Evolutionary conservation across 139 green algal genomes (phyloP), one percentile per base, ranked within the genome.

Genomic region (Nannochloris sp.): DNA sequence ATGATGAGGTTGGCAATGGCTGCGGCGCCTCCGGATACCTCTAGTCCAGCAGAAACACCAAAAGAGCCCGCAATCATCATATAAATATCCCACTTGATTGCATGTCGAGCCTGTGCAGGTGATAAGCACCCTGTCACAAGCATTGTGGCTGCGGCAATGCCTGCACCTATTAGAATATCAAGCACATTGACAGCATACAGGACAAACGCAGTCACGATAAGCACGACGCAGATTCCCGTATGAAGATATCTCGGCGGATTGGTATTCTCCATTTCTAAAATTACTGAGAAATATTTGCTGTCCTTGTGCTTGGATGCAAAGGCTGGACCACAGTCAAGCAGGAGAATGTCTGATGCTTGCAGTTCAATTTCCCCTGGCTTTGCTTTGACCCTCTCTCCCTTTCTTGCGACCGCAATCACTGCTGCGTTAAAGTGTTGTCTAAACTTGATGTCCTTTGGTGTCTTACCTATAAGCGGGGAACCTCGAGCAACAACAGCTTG

Each of bases 331-430:
- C 76, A 70, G 53, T 88, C 78, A 6, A 88, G 61, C 34, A 89
- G 64, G 24, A 89, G 65, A 34, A 83, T 75, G 68, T 86, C 82
- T 14, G 71, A 75, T 1, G 60, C 49, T 31, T 79, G 24, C 27
- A 87, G 60, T 14, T 65, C 68, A 27, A 86, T 73, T 60, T 85
- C 80, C 14, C 75, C 75, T 23, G 80, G 74, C 21, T 78, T 74
- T 53, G 67, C 64, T 8, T 49, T 49, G 24, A 80, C 31, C 37
- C 72, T 69, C 54, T 74, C 62, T 27, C 74, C 75, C 43, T 72
- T 66, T 54, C 86, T 73, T 31, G 87, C 86, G 15, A 95, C 75
- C 4, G 79, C 87, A 57, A 95, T 71, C 29, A 95, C 72, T 5
- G 84, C 87, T 3, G 87, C 87, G 10, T 85, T 83, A 75, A 88